These are phyloP conservation scores for Claviceps sorghi DNA, from an alignment of 2,329 filamentous ascomycete species.

Conservation along the genomic window DNA sequence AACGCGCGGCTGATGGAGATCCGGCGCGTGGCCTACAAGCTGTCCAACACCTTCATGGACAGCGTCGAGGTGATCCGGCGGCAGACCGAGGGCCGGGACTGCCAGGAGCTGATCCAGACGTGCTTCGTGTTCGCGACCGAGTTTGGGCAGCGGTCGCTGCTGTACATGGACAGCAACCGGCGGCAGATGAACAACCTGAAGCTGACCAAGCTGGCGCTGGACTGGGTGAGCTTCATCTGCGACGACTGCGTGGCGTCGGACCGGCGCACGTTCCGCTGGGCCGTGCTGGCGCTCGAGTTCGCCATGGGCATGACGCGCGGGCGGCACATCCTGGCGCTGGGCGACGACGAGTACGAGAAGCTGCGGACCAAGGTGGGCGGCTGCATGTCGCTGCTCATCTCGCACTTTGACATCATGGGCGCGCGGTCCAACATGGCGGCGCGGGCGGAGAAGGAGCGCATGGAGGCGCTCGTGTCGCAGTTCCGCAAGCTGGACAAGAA, in stretches of 20 bases:
- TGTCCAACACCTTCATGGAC: conserved; percentile 97
- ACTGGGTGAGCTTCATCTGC: conserved; percentile 97
- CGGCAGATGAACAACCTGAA: conserved; percentile 96
- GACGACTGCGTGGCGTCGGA: conserved; percentile 92
- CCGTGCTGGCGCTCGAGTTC: conserved; percentile 87
- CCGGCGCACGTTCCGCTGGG: conserved; percentile 93
- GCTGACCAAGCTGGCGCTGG: conserved; percentile 78
- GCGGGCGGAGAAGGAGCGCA: conserved; percentile 78
- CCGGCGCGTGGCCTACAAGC: conserved; percentile 86
- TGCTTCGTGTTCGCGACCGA: conserved; percentile 99
- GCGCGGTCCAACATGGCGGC: conserved; percentile 85
- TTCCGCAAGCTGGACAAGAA: conserved; percentile 68
- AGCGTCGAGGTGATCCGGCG: conserved; percentile 85
- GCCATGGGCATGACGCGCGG: conserved; percentile 95
- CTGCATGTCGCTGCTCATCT: conserved; percentile 94
- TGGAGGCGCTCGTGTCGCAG: conserved; percentile 66
- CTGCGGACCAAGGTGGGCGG: conserved; percentile 82
- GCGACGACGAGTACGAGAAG: conserved; percentile 71
- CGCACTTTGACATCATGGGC: conserved; percentile 98
- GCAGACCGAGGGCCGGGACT: conserved; percentile 71
- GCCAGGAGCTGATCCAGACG: conserved; percentile 90
- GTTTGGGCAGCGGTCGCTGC: conserved; percentile 85
- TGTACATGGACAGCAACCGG: conserved; percentile 91
- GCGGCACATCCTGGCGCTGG: conserved; percentile 80
- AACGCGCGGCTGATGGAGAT: conserved; percentile 86